phyloP scores from a whole-genome alignment of 257 asterid genomes.

The Nicotiana tabacum region DNA sequence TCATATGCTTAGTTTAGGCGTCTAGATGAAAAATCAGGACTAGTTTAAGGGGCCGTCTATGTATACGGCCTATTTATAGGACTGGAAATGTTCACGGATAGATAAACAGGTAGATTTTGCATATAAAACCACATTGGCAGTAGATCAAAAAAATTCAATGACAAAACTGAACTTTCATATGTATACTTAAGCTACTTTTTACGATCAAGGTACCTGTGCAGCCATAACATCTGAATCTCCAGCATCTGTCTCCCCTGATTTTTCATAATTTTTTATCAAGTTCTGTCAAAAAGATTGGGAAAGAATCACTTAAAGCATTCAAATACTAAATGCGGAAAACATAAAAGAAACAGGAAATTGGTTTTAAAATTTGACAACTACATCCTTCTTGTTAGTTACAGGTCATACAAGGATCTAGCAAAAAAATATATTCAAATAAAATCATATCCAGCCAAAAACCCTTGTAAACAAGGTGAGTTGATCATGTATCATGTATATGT shows the following conservation, averaged over 20 bases:
- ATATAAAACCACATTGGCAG: neutral
- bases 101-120: neutral
- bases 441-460: neutral
- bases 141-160: neutral
- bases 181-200: neutral
- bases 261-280: slow-evolving; percentile 47
- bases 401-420: neutral
- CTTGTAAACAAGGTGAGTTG: neutral
- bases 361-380: neutral
- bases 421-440: neutral
- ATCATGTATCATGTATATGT: neutral
- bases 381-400: neutral
- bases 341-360: neutral
- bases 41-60: neutral
- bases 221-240: slow-evolving; percentile 52
- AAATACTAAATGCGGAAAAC: neutral
- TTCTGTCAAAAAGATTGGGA: slow-evolving; percentile 27
- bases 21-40: neutral
- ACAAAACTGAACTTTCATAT: neutral
- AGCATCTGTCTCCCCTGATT: slow-evolving; percentile 44
- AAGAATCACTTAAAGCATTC: neutral
- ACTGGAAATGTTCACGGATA: neutral
- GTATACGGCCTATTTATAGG: neutral
- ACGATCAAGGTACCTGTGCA: slow-evolving; percentile 44
- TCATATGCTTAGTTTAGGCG: neutral